Conservation (phyloP, 1,284 basidiomycete genomes). For the Golubevia pallescens region DNA sequence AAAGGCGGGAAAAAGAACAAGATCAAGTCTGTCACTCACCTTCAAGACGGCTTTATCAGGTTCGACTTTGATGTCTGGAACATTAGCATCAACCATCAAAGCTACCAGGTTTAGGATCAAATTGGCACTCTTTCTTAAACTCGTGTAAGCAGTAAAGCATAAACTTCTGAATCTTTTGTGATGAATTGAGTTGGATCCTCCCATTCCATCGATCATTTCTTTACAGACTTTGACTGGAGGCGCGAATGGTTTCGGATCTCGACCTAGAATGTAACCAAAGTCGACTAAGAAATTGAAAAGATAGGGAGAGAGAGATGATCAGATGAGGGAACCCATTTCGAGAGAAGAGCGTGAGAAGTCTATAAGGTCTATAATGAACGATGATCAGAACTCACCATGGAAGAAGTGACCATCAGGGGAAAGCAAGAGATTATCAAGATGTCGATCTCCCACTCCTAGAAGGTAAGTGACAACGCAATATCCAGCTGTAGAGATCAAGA, state of each 20-base stretch:
- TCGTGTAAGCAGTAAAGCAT: slow-evolving; percentile 94
- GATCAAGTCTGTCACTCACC: slow-evolving; percentile 48
- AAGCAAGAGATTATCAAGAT: slow-evolving; percentile 92
- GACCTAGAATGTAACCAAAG: slow-evolving; percentile 96
- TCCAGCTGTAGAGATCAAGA: no score
- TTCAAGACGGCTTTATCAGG: slow-evolving; percentile 72
- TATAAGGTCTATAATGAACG: not conserved
- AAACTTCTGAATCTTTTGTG: slow-evolving; percentile 93
- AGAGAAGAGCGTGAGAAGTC: not conserved
- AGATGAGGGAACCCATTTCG: not conserved
- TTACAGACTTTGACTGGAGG: slow-evolving; percentile 98
- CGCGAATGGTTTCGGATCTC: slow-evolving; percentile 97
- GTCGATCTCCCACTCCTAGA: slow-evolving; percentile 94
- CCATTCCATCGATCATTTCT: slow-evolving; percentile 99
- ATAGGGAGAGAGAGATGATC: slow-evolving; percentile 19
- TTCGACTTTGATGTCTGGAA: slow-evolving; percentile 89
- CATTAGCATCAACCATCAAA: slow-evolving; percentile 97
- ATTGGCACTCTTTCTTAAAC: slow-evolving; percentile 90
- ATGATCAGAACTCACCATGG: slow-evolving; percentile 53
- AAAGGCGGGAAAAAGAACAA: not conserved
- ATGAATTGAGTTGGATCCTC: slow-evolving; percentile 75
- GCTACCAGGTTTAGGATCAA: slow-evolving; percentile 94
- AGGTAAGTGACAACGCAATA: slow-evolving; percentile 98
- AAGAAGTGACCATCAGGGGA: slow-evolving; percentile 81
- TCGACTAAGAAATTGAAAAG: slow-evolving; percentile 72